Evolutionary conservation across 78 protist species (phyloP).

Genomic region (Tieghemostelium lacteum): DNA sequence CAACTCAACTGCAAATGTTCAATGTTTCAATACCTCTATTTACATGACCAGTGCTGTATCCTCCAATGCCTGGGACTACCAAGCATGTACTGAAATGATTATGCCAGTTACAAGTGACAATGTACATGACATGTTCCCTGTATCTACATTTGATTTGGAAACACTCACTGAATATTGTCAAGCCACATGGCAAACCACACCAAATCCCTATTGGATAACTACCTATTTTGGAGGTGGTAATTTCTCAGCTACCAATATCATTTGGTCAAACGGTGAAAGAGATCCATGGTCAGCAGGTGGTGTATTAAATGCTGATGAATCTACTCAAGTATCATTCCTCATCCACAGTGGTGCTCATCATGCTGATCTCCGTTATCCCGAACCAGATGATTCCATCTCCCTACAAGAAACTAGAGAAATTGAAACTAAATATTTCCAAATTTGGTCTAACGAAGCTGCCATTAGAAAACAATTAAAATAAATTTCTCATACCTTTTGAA

Average conservation of each 20-base stretch:
- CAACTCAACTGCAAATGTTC: conserved; percentile 51
- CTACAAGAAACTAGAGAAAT: conserved; percentile 33
- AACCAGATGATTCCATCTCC: conserved; percentile 61
- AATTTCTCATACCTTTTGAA: neutral
- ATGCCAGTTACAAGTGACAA: conserved; percentile 64
- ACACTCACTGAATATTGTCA: conserved; percentile 44
- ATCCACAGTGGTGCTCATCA: conserved; percentile 91
- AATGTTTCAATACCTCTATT: neutral
- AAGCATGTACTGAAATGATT: conserved; percentile 87
- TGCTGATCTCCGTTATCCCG: conserved; percentile 77
- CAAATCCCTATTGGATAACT: conserved; percentile 69
- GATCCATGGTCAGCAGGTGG: conserved; percentile 89
- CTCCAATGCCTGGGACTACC: conserved; percentile 64
- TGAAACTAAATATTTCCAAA: conserved; percentile 14
- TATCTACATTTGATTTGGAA: neutral
- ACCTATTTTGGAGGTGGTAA: conserved; percentile 41
- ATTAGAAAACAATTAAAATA: conserved; percentile 24
- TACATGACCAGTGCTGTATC: neutral
- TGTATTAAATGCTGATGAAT: conserved; percentile 3
- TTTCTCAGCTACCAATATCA: conserved; percentile 43
- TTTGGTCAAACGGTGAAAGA: conserved; percentile 66
- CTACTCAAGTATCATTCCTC: neutral
- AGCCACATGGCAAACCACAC: conserved; percentile 8
- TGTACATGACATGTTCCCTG: conserved; percentile 76
- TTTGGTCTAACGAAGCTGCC: conserved; percentile 36